Percentiles rank a stretch among this genome's conserved stretches.
Conservation (phyloP, 116 monocot genomes). For the Thalassia testudinum region DNA sequence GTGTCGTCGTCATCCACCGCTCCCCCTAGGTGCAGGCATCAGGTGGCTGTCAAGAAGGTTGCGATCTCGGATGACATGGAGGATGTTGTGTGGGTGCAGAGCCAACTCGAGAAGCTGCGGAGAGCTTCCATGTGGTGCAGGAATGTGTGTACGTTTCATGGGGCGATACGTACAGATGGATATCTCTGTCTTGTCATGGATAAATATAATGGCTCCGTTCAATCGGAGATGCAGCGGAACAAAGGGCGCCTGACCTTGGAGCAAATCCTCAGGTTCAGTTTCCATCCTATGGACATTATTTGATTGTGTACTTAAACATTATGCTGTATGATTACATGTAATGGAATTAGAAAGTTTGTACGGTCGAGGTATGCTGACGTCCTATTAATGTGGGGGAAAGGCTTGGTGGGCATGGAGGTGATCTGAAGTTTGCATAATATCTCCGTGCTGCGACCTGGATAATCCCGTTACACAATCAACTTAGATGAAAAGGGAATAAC, state of each 20-base stretch:
- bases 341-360: background rate
- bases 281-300: background rate
- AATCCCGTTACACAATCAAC: no score
- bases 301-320: background rate
- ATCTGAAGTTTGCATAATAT: no score
- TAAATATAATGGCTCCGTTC: slow-evolving; percentile 54
- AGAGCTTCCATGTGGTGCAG: slow-evolving; percentile 83
- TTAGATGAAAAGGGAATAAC: no score
- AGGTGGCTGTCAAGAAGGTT: slow-evolving; percentile 71
- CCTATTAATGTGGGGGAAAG: background rate
- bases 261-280: slow-evolving; percentile 79
- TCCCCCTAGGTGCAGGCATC: slow-evolving; percentile 49
- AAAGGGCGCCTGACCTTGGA: slow-evolving; percentile 83
- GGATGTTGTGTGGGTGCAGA: slow-evolving; percentile 46
- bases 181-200: slow-evolving; percentile 88
- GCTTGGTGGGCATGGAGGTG: background rate
- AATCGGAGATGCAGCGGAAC: slow-evolving; percentile 86
- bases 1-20: slow-evolving; percentile 13
- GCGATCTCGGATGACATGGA: slow-evolving; percentile 49
- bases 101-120: slow-evolving; percentile 44
- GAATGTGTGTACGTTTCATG: slow-evolving; percentile 87
- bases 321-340: background rate
- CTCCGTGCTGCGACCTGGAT: no score
- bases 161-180: slow-evolving; percentile 42
- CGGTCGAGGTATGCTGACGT: background rate